Percentiles rank a stretch among this genome's conserved stretches.
These are phyloP conservation scores for Piper longum DNA, from an alignment of 164 flowering plant species.

Conservation along the genomic window DNA sequence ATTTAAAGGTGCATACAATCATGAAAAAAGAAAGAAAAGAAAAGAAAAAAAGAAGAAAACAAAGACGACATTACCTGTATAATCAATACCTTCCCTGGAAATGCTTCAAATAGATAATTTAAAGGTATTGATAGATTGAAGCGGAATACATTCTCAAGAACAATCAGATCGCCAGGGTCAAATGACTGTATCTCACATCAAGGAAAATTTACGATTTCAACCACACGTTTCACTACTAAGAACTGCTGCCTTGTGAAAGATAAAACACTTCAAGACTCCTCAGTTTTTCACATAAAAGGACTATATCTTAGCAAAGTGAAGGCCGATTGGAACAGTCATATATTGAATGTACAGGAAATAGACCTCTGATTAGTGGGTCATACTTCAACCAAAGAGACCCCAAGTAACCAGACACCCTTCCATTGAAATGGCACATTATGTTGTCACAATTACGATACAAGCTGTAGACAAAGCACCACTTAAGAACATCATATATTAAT, in stretches of 20 bases:
- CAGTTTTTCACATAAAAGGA: neutral
- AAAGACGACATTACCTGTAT: constrained; percentile 43
- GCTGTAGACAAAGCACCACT: no score
- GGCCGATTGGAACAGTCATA: neutral
- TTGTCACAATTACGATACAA: no score
- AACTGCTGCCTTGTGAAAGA: no score
- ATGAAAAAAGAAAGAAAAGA: neutral
- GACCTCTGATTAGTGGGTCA: no score
- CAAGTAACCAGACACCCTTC: no score
- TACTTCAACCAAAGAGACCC: no score
- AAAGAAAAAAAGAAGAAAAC: neutral
- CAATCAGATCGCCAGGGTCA: constrained; percentile 64
- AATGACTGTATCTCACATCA: constrained; percentile 38
- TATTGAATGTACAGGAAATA: neutral
- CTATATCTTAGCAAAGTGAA: neutral
- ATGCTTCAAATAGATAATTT: constrained; percentile 54
- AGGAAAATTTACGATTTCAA: no score
- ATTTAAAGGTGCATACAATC: constrained; percentile 71
- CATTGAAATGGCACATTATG: no score
- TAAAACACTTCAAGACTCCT: neutral
- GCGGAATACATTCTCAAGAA: constrained; percentile 65
- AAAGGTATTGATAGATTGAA: constrained; percentile 63
- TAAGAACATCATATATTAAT: no score
- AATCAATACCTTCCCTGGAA: constrained; percentile 41
- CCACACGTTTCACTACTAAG: no score